These are phyloP conservation scores for Scedosporium boydii DNA, from an alignment of 2,329 filamentous ascomycete genomes.

Conservation along the genomic window DNA sequence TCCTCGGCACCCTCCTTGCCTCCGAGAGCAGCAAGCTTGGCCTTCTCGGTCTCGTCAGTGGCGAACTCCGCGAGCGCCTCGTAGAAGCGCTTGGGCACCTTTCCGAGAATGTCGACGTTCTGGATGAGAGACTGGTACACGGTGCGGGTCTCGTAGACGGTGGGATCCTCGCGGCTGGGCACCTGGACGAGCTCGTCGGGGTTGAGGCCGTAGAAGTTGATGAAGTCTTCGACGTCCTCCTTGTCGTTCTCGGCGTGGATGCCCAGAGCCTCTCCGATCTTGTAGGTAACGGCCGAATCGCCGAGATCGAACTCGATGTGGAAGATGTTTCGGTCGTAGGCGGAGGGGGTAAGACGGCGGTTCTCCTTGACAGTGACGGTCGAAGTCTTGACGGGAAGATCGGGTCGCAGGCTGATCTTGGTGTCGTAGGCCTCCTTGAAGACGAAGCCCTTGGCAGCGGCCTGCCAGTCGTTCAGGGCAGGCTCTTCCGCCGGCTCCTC, in stretches of 20 bases:
- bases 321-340: slow-evolving; percentile 98
- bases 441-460: slow-evolving; percentile 73
- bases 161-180: slow-evolving; percentile 68
- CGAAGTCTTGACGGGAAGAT: slow-evolving; percentile 75
- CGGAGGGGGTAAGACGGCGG: slow-evolving; percentile 75
- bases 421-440: slow-evolving; percentile 95
- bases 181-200: slow-evolving; percentile 82
- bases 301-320: slow-evolving; percentile 98
- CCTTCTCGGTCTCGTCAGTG: slow-evolving; percentile 71
- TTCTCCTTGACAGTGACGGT: slow-evolving; percentile 92
- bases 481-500: slow-evolving; percentile 58
- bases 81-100: slow-evolving; percentile 96
- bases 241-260: slow-evolving; percentile 93
- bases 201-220: slow-evolving; percentile 79
- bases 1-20: slow-evolving; percentile 73
- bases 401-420: slow-evolving; percentile 65
- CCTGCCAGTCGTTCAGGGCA: slow-evolving; percentile 65
- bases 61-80: slow-evolving; percentile 83
- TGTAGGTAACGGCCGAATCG: slow-evolving; percentile 82
- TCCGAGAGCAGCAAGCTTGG: slow-evolving; percentile 66
- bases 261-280: slow-evolving; percentile 93
- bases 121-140: slow-evolving; percentile 86
- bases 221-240: slow-evolving; percentile 71
- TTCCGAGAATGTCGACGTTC: slow-evolving; percentile 93
- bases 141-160: slow-evolving; percentile 75